Base-by-base conservation (phyloP, 2,329 filamentous ascomycete genomes). In the Fusarium brachygibbosum region DNA sequence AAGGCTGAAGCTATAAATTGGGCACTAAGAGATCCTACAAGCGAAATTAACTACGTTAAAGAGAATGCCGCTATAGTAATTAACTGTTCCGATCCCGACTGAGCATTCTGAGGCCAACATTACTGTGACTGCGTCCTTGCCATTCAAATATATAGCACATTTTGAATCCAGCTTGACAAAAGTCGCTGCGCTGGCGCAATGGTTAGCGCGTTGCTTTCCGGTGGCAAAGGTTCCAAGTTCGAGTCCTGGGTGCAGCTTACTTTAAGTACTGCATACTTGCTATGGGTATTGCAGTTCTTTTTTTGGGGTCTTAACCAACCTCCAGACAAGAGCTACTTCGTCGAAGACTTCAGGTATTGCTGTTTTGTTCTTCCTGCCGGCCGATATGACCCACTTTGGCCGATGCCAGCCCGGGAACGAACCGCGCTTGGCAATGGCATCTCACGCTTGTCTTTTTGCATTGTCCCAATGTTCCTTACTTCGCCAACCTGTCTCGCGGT, bases 161-260 rank as follows among this genome's bases (percentile, higher is more conserved):
- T 42, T 10, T 17, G 3, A 28, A 3, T 13, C 23, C 16, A 17
- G 5, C 6, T 25, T 42, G 40, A 42, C 12, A 53, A 32, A 53
- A 42, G 25, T 53, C 50, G 50, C 35, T n/a, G 51, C 17, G 29
- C 25, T 76, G 46, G 68, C 73, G 56, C 67, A 76, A 76, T 75
- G 71, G 73, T 45, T 21, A 72, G 69, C 50, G 74, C 71, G 72
- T 76, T 73, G 72, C 75, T 76, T 77, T 78, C 76, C 75, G 76
- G 76, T 77, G 76, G 76, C 71, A 71, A 75, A 78, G 74, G 74
- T 51, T 78, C 68, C 71, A 76, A 76, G 76, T 77, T 78, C 76
- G 76, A 78, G 73, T 76, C 76, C 75, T 76, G 73, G 71, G 71
- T 42, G 35, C 41, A 49, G 50, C 50, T 53, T 5, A 25, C 50